These are phyloP conservation scores for Aspergillus leporis DNA, from an alignment of 495 filamentous ascomycete species.

Conservation along the genomic window DNA sequence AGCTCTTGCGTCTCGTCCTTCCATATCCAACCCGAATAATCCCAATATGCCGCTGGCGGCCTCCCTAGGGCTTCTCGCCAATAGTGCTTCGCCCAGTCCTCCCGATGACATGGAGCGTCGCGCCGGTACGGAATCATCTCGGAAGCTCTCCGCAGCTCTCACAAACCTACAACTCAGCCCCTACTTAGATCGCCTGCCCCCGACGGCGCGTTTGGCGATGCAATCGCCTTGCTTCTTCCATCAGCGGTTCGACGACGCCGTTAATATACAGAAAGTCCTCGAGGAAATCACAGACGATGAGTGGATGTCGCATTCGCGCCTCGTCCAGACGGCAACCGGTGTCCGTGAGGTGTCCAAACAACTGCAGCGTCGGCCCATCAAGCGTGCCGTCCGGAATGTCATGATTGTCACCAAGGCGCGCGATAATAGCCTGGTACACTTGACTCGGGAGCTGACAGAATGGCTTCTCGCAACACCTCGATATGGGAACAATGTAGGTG, in stretches of 20 bases:
- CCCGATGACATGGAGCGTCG: slow-evolving; percentile 47
- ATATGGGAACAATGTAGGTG: slow-evolving; percentile 75
- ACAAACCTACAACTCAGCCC: slow-evolving; percentile 56
- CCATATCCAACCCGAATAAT: slow-evolving; percentile 53
- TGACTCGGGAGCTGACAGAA: slow-evolving; percentile 81
- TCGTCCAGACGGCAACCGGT: slow-evolving; percentile 91
- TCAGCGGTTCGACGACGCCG: slow-evolving; percentile 90
- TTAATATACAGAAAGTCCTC: slow-evolving; percentile 91
- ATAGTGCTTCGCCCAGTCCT: slow-evolving; percentile 26
- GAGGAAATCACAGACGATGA: slow-evolving; percentile 92
- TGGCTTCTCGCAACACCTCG: slow-evolving; percentile 86
- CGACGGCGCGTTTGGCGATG: slow-evolving; percentile 63
- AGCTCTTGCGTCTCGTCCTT: slow-evolving; percentile 73
- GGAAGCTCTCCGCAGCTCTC: slow-evolving; percentile 65
- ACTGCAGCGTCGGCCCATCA: slow-evolving; percentile 83
- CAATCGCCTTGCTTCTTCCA: slow-evolving; percentile 98
- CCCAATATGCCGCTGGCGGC: slow-evolving; percentile 49
- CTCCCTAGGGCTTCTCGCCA: slow-evolving; percentile 48
- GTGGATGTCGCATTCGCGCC: slow-evolving; percentile 83
- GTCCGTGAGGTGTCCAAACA: slow-evolving; percentile 95
- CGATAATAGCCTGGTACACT: slow-evolving; percentile 81
- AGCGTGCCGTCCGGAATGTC: slow-evolving; percentile 80
- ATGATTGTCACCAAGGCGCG: slow-evolving; percentile 98
- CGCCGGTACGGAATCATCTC: slow-evolving; percentile 51
- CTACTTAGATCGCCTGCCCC: slow-evolving; percentile 51